Evolutionary conservation across 306 rosid genomes (phyloP), one percentile per base, ranked within the genome.

Genomic region (Ochetophila trinervis): DNA sequence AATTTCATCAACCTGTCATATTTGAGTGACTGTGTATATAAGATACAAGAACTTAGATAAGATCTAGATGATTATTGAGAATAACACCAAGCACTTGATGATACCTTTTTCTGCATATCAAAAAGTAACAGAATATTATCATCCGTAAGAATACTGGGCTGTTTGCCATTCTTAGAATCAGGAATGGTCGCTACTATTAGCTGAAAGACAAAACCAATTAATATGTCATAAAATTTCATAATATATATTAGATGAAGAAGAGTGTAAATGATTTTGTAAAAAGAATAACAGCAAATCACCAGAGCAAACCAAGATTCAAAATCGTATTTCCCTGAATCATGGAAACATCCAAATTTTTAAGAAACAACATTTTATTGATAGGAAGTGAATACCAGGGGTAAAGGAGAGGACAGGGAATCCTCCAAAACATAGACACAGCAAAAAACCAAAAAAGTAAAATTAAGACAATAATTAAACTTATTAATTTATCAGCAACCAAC

Each of bases 71-170:
- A 44, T 37, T 1, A 69, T 37, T 51, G 35, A 69, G 67, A 34
- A 75, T 40, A 57, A 66, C 76, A 30, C 20, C 50, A 37, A 70
- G 70, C 63, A 69, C n/a, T 50, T 37, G 35, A 52, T 40, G 73
- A 68, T 76, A 91, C 98, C 98, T 92, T 92, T 63, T 80, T 65
- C 76, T 92, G 98, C 73, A 92, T 83, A 65, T 89, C 82, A 5
- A 92, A 92, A 78, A 92, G 98, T 72, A 92, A 82, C 73, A 74
- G 80, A 70, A 92, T 89, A 80, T 92, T 92, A 62, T 80, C 96
- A 62, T 89, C 98, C 4, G 92, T 82, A 48, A 92, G 78, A 68
- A 92, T 89, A 76, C 98, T 81, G 2, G 95, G 88, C 19, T 83
- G 80, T 71, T 79, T 85, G 48, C 78, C 88, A 57, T 82, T 68